Percentiles rank a stretch among this genome's conserved stretches.
Evolutionary conservation across 495 filamentous ascomycete species (phyloP).

Genomic region (Alectoria sarmentosa): DNA sequence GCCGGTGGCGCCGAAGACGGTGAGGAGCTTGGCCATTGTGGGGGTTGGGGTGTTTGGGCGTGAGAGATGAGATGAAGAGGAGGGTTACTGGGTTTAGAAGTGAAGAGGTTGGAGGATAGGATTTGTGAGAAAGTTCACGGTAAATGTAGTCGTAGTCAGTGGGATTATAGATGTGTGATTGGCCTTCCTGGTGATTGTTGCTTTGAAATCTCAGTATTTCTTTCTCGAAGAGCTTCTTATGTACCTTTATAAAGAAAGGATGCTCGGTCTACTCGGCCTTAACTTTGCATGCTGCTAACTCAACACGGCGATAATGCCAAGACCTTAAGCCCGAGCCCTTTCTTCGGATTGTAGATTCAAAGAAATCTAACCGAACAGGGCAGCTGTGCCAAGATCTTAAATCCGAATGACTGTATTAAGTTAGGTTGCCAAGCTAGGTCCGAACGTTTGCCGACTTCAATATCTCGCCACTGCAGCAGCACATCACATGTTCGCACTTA

Average conservation of each 20-base stretch:
- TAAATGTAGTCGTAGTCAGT: too few species aligned
- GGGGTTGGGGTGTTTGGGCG: background rate
- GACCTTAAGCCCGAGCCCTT: background rate
- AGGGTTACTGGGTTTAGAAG: background rate
- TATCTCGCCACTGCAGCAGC: too few species aligned
- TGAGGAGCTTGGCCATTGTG: constrained; percentile 44
- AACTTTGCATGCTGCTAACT: background rate
- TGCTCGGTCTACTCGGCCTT: background rate
- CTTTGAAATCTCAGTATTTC: background rate
- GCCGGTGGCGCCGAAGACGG: constrained; percentile 53
- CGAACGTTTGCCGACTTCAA: too few species aligned
- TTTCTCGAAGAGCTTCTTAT: background rate
- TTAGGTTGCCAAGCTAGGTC: background rate
- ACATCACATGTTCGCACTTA: too few species aligned
- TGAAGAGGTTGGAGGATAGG: background rate
- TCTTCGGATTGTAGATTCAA: background rate
- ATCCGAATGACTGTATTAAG: background rate
- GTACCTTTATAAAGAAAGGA: background rate
- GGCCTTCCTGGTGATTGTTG: background rate
- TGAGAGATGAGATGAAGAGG: background rate
- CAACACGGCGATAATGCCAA: background rate
- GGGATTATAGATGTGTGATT: too few species aligned
- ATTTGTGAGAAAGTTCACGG: too few species aligned
- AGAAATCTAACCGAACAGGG: background rate
- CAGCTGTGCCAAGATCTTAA: background rate